Conservation (phyloP, 1,284 basidiomycete genomes). For the Termitomyces sp. region DNA sequence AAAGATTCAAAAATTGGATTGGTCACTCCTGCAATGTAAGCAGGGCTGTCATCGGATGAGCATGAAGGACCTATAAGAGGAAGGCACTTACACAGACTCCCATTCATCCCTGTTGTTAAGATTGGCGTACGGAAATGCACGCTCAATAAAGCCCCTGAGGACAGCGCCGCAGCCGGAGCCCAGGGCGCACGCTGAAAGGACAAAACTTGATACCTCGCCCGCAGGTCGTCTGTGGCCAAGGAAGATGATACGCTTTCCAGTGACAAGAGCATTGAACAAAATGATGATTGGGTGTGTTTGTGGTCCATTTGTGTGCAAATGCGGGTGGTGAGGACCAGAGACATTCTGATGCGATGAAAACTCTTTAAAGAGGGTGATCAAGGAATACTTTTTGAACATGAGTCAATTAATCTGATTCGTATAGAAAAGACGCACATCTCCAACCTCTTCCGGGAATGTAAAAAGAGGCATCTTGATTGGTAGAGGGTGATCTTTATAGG, state of each 20-base stretch:
- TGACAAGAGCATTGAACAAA: slow-evolving; percentile 92
- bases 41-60: slow-evolving; percentile 46
- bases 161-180: slow-evolving; percentile 86
- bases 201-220: slow-evolving; percentile 83
- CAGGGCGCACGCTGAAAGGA: slow-evolving; percentile 89
- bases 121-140: slow-evolving; percentile 93
- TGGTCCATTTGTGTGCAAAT: slow-evolving; percentile 89
- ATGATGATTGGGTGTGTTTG: slow-evolving; percentile 91
- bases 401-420: slow-evolving; percentile 11
- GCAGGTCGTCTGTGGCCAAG: slow-evolving; percentile 85
- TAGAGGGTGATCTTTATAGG: slow-evolving; percentile 72
- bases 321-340: slow-evolving; percentile 79
- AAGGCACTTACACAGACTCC: slow-evolving; percentile 68
- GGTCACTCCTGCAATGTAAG: slow-evolving; percentile 93
- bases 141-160: slow-evolving; percentile 79
- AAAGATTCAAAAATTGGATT: slow-evolving; percentile 93
- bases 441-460: slow-evolving; percentile 90
- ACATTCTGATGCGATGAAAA: slow-evolving; percentile 73
- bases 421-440: slow-evolving; percentile 60
- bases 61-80: not conserved
- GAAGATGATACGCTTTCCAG: slow-evolving; percentile 92
- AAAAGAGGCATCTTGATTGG: slow-evolving; percentile 85
- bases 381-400: slow-evolving; percentile 65
- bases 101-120: slow-evolving; percentile 86
- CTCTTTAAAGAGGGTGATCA: slow-evolving; percentile 85